A percentile compares a stretch with the other conserved stretches of the same genome.
phyloP scores from a whole-genome alignment of 1,139 yeast species.

The Candida tetrigidarum region DNA sequence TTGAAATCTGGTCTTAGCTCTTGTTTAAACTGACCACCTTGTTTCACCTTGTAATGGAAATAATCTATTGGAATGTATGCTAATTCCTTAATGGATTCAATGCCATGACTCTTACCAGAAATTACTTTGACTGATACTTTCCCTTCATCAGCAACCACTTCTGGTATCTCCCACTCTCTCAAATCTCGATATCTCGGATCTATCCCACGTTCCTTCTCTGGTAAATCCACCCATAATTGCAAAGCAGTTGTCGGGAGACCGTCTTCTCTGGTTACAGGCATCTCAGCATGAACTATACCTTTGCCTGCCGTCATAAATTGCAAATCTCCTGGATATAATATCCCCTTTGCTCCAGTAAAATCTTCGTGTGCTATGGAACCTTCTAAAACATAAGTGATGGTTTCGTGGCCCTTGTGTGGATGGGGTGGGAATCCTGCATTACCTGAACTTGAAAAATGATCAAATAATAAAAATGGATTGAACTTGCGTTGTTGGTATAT shows the following conservation, averaged over 20 bases:
- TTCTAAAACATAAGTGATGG: constrained; percentile 72
- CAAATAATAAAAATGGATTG: constrained; percentile 84
- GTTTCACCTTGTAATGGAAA: constrained; percentile 67
- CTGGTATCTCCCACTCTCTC: constrained; percentile 71
- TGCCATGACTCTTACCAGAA: constrained; percentile 78
- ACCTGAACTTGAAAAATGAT: constrained; percentile 50
- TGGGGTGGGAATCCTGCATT: constrained; percentile 88
- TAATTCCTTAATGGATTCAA: constrained; percentile 72
- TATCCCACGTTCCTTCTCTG: constrained; percentile 65
- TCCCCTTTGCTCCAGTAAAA: constrained; percentile 83
- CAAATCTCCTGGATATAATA: constrained; percentile 80
- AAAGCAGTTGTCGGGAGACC: constrained; percentile 68
- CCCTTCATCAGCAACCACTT: constrained; percentile 63
- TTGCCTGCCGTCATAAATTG: constrained; percentile 97
- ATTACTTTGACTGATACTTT: constrained; percentile 73
- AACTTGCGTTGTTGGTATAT: constrained; percentile 62
- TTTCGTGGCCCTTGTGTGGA: constrained; percentile 93
- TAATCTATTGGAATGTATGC: constrained; percentile 87
- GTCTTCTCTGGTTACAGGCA: constrained; percentile 68
- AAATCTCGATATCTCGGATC: constrained; percentile 85
- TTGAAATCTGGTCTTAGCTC: constrained; percentile 67
- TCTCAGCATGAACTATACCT: constrained; percentile 86
- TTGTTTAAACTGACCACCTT: constrained; percentile 72
- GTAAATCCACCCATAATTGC: constrained; percentile 94
- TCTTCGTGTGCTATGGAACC: constrained; percentile 92